These are phyloP conservation scores for Dipteronia dyeriana DNA, from an alignment of 345 rosid species.

Conservation along the genomic window DNA sequence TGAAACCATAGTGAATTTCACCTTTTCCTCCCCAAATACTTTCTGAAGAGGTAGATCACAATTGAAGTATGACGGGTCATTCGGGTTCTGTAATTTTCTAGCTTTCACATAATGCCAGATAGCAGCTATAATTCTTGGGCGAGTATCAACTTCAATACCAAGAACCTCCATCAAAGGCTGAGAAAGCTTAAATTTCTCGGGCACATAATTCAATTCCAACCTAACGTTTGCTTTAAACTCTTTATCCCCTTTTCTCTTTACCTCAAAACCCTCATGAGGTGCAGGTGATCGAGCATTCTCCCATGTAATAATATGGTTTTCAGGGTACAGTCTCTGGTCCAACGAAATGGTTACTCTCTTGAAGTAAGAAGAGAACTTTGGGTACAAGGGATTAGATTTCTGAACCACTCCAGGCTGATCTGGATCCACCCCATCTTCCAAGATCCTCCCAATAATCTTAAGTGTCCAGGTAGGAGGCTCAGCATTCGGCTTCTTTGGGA, in stretches of 20 bases:
- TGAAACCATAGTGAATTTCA: constrained; percentile 85
- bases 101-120: constrained; percentile 99
- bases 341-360: constrained; percentile 79
- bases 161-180: constrained; percentile 89
- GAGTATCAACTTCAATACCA: constrained; percentile 93
- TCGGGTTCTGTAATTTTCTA: constrained; percentile 85
- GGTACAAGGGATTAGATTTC: constrained; percentile 66
- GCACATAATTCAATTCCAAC: constrained; percentile 88
- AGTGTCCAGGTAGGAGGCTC: constrained; percentile 97
- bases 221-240: constrained; percentile 78
- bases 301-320: constrained; percentile 82
- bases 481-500: constrained; percentile 79
- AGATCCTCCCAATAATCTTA: constrained; percentile 85
- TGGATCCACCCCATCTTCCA: constrained; percentile 94
- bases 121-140: constrained; percentile 95
- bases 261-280: constrained; percentile 96
- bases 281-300: constrained; percentile 90
- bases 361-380: constrained; percentile 90
- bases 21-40: constrained; percentile 89
- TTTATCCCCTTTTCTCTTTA: constrained; percentile 93
- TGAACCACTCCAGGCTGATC: constrained; percentile 89
- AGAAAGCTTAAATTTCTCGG: constrained; percentile 96
- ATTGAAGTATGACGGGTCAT: constrained; percentile 79
- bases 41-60: constrained; percentile 88
- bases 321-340: constrained; percentile 95